Evolutionary conservation across 345 rosid species (phyloP), one percentile per base, ranked within the genome.

Genomic region (rapeseed (Brassica napus)): DNA sequence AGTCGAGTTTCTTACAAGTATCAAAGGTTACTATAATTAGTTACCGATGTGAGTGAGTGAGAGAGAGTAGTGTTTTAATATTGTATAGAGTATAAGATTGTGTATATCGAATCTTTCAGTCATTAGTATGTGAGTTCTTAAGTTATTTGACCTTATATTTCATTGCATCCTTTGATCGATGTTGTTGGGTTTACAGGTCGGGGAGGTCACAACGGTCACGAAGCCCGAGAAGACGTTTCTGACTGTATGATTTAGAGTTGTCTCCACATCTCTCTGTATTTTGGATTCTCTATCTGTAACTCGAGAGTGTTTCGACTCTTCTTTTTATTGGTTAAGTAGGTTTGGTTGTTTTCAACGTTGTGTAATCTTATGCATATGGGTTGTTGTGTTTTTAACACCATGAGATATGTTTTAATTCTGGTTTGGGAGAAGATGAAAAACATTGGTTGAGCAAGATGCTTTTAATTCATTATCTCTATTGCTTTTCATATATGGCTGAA

Each of bases 221-320:
- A 80, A 92, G 97, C 82, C 94, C 94, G 21, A 77, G 90, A 84
- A 88, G 97, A 79, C 84, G 94, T 69, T 92, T 84, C 80, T 90
- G 82, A 86, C 74, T 69, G 74, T 74, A 74, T 67, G 61, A 65
- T 57, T 65, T 62, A 62, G 77, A 73, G 74, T 66, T 66, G 63
- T 78, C 8, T 66, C 39, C 14, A 57, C 6, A 44, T 67, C 59
- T 62, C 78, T 68, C 65, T 24, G 52, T 61, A 24, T 73, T 24
- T 67, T 32, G 73, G 82, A 73, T 79, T 67, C 62, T 61, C 44
- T 73, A 47, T 74, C 79, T 79, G 79, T 68, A 68, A 26, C 75
- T 30, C n/a, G 10, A 15, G 79, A 68, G 79, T 79, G 82, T 80
- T 37, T 24, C 2, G 66, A 63, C 73, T 32, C 44, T 32, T 63